A percentile compares a stretch with the other conserved stretches of the same genome.
Conservation (phyloP, 148 eudicot genomes). For the Chenopodium suecicum region DNA sequence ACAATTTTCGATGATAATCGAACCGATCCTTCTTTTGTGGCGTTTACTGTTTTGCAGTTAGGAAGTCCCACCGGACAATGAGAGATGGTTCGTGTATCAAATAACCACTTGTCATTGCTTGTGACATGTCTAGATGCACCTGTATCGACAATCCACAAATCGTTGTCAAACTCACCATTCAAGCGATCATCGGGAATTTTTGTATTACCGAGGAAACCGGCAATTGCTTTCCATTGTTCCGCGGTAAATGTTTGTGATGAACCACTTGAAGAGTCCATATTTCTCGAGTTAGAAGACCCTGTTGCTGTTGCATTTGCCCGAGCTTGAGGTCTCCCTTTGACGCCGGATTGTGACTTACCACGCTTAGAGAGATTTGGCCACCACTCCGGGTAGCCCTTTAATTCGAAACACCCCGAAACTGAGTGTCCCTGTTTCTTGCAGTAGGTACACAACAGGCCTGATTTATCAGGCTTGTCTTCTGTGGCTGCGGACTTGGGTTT, state of each 20-base stretch:
- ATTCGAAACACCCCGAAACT: background rate
- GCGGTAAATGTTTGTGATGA: background rate
- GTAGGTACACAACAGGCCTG: background rate
- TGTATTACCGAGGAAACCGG: background rate
- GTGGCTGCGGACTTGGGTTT: rapidly evolving
- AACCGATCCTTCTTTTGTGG: too few species aligned
- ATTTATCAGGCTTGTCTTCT: background rate
- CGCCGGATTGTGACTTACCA: background rate
- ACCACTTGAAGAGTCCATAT: background rate
- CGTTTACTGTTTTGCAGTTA: rapidly evolving
- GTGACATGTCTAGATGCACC: too few species aligned
- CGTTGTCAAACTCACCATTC: background rate
- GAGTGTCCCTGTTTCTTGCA: background rate
- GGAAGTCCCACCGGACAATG: background rate
- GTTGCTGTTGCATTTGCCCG: background rate
- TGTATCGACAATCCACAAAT: background rate
- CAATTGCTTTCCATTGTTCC: background rate
- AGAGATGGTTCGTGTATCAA: background rate
- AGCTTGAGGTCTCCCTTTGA: background rate
- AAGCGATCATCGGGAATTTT: background rate
- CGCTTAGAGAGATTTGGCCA: background rate
- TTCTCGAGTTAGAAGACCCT: background rate
- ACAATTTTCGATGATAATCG: too few species aligned
- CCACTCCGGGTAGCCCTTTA: background rate
- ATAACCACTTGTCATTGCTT: background rate